Evolutionary conservation across 2,329 filamentous ascomycete genomes (phyloP), one percentile per base, ranked within the genome.

Genomic region (Cladosporium sp.): DNA sequence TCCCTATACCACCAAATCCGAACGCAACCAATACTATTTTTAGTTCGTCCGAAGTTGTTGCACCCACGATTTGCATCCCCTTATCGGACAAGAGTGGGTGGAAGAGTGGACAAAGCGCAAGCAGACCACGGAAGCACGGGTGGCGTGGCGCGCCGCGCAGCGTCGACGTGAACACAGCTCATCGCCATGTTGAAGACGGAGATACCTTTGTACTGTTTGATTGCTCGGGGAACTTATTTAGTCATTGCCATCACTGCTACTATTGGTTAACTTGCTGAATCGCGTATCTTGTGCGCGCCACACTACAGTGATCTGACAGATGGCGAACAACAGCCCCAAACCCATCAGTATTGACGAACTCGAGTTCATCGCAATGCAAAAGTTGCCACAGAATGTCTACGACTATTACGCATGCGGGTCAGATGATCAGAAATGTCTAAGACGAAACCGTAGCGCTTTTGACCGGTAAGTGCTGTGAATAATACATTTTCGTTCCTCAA

Each of bases 321-420:
- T 59, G 56, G 23, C 56, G 28, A 29, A 44, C 6, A 16, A 6
- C 29, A 11, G 12, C 26, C 18, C 29, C 16, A 58, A 60, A 28
- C 63, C 63, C 11, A 60, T 65, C 44, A 65, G 55, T 1, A 52
- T 65, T n/a, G 63, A 49, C 44, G 63, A 65, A 14, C 18, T 59
- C 18, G 53, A 65, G 33, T 21, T 16, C 8, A 52, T 65, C 31
- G 63, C 63, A 10, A 46, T 29, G 31, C 23, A 50, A 14, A 65
- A 60, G n/a, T 16, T 65, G 12, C 63, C 53, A 23, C 21, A 59
- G n/a, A 65, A 59, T 18, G 63, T 65, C 16, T 65, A 60, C 44
- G 56, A 65, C 12, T 60, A 65, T 53, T 65, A 65, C 21, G 55
- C 63, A 35, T 59, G 55, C 63, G 63, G 63, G 37, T 50, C 63